phyloP scores from a whole-genome alignment of 1,139 yeast species.

The Sugiyamaella grinbergsii region DNA sequence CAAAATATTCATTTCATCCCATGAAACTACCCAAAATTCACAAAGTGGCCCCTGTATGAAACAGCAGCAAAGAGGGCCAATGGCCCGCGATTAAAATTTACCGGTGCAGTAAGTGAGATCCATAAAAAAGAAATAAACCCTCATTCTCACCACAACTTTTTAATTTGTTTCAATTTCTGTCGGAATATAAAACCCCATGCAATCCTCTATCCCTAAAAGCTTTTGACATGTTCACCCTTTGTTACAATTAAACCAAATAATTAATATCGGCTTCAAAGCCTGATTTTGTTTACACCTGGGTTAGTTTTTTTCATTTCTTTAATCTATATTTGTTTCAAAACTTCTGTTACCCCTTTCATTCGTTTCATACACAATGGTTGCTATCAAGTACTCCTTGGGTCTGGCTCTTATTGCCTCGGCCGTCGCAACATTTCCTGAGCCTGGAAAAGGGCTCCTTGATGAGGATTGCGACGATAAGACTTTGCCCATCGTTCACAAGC shows the following conservation, averaged over 20 bases:
- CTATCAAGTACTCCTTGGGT: slow-evolving; percentile 7
- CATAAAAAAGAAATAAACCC: neutral
- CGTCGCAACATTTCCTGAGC: neutral
- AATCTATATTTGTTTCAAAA: neutral
- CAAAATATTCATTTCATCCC: too few species aligned
- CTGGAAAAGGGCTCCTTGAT: neutral
- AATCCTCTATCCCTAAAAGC: neutral
- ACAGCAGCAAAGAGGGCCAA: neutral
- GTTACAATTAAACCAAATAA: too few species aligned
- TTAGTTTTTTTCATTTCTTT: neutral
- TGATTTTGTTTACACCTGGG: too few species aligned
- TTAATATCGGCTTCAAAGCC: too few species aligned
- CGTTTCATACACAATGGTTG: slow-evolving; percentile 3
- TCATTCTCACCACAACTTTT: neutral
- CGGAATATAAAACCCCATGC: neutral
- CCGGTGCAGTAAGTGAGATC: too few species aligned
- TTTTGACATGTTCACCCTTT: neutral
- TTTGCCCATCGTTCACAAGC: too few species aligned
- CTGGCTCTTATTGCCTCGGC: slow-evolving; percentile 17
- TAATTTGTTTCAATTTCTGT: neutral
- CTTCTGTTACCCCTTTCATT: neutral
- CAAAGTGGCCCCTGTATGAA: too few species aligned
- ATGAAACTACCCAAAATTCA: too few species aligned
- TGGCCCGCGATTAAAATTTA: neutral
- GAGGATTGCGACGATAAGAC: slow-evolving; percentile 14